Percentiles rank a stretch among this genome's conserved stretches.
These are phyloP conservation scores for Auricularia auricula-judae DNA, from an alignment of 768 basidiomycete genomes.

Conservation along the genomic window DNA sequence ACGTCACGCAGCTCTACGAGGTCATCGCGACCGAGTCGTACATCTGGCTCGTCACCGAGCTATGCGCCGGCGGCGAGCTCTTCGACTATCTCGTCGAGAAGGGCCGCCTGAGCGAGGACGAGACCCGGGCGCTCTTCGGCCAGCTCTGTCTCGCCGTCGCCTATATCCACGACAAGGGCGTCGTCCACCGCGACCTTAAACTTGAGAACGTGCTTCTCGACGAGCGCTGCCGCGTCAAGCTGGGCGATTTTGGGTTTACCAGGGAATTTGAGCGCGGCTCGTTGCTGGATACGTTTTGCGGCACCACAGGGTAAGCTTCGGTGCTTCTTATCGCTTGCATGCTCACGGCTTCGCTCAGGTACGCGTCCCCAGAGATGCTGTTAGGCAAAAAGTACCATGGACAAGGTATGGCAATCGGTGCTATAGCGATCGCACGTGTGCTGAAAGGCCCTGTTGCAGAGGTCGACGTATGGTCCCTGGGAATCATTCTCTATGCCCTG, in stretches of 20 bases:
- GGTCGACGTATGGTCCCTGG: conserved; percentile 93
- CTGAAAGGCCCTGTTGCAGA: conserved; percentile 35
- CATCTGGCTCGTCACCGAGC: conserved; percentile 96
- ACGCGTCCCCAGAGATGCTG: conserved; percentile 90
- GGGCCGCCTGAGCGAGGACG: conserved; percentile 73
- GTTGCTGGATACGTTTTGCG: conserved; percentile 88
- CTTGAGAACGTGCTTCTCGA: conserved; percentile 90
- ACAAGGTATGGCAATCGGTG: conserved; percentile 44
- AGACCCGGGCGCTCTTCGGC: conserved; percentile 85
- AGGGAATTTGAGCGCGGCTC: conserved; percentile 73
- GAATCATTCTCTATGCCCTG: conserved; percentile 82
- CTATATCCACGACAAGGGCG: conserved; percentile 83
- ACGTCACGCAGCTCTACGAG: conserved; percentile 93
- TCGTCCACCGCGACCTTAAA: conserved; percentile 95
- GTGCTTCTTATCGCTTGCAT: neutral
- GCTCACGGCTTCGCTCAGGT: conserved; percentile 12
- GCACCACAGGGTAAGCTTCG: conserved; percentile 61
- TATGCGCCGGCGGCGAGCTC: conserved; percentile 93
- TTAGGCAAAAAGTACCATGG: conserved; percentile 82
- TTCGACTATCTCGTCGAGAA: conserved; percentile 98
- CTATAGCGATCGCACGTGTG: neutral
- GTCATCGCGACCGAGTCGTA: conserved; percentile 92
- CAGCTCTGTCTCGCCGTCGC: conserved; percentile 89
- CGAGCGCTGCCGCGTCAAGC: conserved; percentile 81
- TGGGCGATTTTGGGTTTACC: conserved; percentile 93